Evolutionary conservation across 345 rosid species (phyloP).

Genomic region (Adansonia digitata): DNA sequence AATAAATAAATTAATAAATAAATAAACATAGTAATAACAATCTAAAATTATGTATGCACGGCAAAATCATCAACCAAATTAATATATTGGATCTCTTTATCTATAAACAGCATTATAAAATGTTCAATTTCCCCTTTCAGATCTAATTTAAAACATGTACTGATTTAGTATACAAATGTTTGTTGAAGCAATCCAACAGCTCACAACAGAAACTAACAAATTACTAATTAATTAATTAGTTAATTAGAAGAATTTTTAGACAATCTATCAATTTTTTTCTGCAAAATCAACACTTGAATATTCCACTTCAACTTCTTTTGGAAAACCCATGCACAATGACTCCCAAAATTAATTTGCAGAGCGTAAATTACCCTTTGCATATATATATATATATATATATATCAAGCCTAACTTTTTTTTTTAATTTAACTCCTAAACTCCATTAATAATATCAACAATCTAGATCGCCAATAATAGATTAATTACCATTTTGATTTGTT

Average conservation of each 20-base stretch:
- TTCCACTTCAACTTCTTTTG: conserved; percentile 13
- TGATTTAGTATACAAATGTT: conserved; percentile 2
- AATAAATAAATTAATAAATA: no score
- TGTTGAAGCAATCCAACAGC: conserved; percentile 18
- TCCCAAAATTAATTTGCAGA: conserved; percentile 20
- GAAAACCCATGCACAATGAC: conserved; percentile 27
- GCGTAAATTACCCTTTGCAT: no score
- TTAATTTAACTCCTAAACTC: background rate
- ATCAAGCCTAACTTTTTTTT: no score
- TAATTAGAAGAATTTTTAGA: background rate
- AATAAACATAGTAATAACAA: no score
- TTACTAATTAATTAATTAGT: no score
- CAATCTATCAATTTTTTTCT: conserved; percentile 4
- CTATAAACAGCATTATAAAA: conserved; percentile 11
- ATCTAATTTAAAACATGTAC: no score
- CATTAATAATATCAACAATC: background rate
- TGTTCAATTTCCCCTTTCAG: no score
- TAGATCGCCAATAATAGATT: background rate
- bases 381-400: no score
- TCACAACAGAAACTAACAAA: background rate
- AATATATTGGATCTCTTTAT: conserved; percentile 24
- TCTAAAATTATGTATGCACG: no score
- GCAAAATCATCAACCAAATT: background rate
- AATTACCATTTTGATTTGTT: background rate
- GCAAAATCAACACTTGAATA: background rate